These are phyloP conservation scores for Fusarium equiseti DNA, from an alignment of 2,329 filamentous ascomycete genomes.

Conservation along the genomic window DNA sequence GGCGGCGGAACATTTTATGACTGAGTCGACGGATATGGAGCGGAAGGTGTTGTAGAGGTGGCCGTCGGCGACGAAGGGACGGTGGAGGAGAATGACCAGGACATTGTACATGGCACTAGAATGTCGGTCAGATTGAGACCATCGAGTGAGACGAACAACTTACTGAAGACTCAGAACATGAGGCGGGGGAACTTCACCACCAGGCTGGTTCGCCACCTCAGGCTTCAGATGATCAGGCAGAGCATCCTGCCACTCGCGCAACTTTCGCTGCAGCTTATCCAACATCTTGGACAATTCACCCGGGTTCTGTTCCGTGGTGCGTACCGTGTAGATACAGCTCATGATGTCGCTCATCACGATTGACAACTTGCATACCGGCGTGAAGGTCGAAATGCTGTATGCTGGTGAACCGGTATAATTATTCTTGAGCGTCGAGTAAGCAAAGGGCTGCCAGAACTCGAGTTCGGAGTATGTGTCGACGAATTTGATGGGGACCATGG, in stretches of 20 bases:
- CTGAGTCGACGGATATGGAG: slow-evolving; percentile 57
- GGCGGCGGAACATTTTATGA: slow-evolving; percentile 59
- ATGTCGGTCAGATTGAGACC: not conserved
- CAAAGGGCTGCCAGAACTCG: slow-evolving; percentile 63
- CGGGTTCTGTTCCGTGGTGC: slow-evolving; percentile 53
- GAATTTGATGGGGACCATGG: slow-evolving; percentile 60
- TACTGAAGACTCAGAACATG: slow-evolving; percentile 58
- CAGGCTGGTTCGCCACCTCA: slow-evolving; percentile 45
- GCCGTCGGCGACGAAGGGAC: slow-evolving; percentile 64
- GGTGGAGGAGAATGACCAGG: slow-evolving; percentile 65
- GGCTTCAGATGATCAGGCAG: slow-evolving; percentile 59
- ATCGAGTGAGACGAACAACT: rapidly evolving
- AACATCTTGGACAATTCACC: slow-evolving; percentile 54
- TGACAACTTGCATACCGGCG: slow-evolving; percentile 19
- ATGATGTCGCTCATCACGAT: slow-evolving; percentile 57
- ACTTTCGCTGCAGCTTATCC: slow-evolving; percentile 54
- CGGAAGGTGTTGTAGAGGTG: slow-evolving; percentile 59
- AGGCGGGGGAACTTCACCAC: slow-evolving; percentile 52
- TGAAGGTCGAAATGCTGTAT: slow-evolving; percentile 44
- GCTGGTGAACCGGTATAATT: slow-evolving; percentile 47
- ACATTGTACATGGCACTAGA: slow-evolving; percentile 62
- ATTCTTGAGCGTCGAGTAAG: slow-evolving; percentile 16
- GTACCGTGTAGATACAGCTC: slow-evolving; percentile 60
- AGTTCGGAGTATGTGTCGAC: slow-evolving; percentile 65
- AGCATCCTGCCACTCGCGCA: slow-evolving; percentile 57